A percentile compares a stretch with the other conserved stretches of the same genome.
Conservation (phyloP, 2,329 filamentous ascomycete species). For the Colletotrichum sp. region DNA sequence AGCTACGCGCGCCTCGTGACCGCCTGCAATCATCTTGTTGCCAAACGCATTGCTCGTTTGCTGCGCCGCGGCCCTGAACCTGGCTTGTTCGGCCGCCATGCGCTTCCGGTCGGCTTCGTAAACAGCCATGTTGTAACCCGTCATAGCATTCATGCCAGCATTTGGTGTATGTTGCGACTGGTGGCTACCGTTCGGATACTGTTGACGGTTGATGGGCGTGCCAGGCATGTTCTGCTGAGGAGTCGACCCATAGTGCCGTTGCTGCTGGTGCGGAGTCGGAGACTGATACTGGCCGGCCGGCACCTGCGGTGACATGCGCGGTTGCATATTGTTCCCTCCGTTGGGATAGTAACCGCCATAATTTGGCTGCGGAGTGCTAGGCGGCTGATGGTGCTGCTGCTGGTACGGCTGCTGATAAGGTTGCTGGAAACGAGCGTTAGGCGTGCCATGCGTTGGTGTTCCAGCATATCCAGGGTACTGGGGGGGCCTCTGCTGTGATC, state of each 20-base stretch:
- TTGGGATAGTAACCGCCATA: conserved; percentile 48
- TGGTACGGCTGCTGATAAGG: conserved; percentile 41
- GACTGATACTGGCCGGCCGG: conserved; percentile 41
- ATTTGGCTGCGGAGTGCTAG: conserved; percentile 40
- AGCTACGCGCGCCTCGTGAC: conserved; percentile 42
- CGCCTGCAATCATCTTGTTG: conserved; percentile 50
- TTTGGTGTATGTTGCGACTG: conserved; percentile 33
- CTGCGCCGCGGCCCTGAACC: conserved; percentile 51
- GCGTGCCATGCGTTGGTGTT: conserved; percentile 44
- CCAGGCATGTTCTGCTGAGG: conserved; percentile 29
- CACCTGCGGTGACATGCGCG: conserved; percentile 51
- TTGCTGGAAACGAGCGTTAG: conserved; percentile 45
- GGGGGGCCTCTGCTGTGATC: conserved; percentile 48
- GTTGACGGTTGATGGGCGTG: conserved; percentile 26
- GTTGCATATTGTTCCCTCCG: conserved; percentile 42
- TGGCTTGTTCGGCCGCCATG: conserved; percentile 51
- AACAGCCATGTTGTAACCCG: conserved; percentile 10
- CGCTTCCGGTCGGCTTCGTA: conserved; percentile 29
- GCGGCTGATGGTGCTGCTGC: conserved; percentile 30
- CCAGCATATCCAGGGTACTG: conserved; percentile 42
- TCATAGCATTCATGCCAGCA: conserved; percentile 28
- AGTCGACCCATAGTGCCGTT: conserved; percentile 26
- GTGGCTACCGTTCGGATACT: conserved; percentile 36
- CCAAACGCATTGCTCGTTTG: conserved; percentile 45
- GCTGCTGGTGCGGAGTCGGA: conserved; percentile 27